Evolutionary conservation across 2,329 filamentous ascomycete species (phyloP), one percentile per base, ranked within the genome.

Genomic region (Hirsutella minnesotensis): DNA sequence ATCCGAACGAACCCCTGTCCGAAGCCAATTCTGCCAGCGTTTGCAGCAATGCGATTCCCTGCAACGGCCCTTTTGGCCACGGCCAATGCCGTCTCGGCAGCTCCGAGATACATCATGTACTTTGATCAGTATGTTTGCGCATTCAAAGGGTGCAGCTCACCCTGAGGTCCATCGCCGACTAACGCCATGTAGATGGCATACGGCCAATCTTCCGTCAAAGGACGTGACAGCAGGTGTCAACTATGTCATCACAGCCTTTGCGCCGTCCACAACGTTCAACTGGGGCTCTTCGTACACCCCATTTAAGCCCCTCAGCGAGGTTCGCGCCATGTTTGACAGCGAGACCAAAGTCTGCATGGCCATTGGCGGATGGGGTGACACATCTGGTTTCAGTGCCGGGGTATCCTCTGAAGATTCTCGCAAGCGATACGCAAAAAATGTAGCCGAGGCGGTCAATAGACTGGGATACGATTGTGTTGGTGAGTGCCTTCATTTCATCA

Each of bases 341-440:
- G 67, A 65, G 5, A 69, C 72, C 40, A 77, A 81, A 55, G 59
- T 82, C 15, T 73, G 79, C 67, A 69, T 83, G 45, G 73, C 79
- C 16, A 70, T 83, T 36, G 80, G 79, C 13, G 79, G 79, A 22
- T 83, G 79, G 78, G 79, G 72, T 2, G 77, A 82, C 45, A 73
- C 71, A 0, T 52, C 55, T 12, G 78, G 77, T 0, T 82, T 82
- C 55, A 62, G 65, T 3, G 53, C 45, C 2, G 76, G 65, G 3
- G 68, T 69, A 3, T 68, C 66, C 34, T 68, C 66, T 1, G 63
- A 72, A 1, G 54, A 59, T 9, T 65, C 59, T 7, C 72, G 75
- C 1, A 54, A 65, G 36, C 59, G 49, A 13, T 83, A 75, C 43
- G 80, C 79, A 15, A 64, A 65, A 39, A 81, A 80, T 48, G 62